Base-by-base conservation (phyloP, 768 basidiomycete species). In the Dentipellis sp. region DNA sequence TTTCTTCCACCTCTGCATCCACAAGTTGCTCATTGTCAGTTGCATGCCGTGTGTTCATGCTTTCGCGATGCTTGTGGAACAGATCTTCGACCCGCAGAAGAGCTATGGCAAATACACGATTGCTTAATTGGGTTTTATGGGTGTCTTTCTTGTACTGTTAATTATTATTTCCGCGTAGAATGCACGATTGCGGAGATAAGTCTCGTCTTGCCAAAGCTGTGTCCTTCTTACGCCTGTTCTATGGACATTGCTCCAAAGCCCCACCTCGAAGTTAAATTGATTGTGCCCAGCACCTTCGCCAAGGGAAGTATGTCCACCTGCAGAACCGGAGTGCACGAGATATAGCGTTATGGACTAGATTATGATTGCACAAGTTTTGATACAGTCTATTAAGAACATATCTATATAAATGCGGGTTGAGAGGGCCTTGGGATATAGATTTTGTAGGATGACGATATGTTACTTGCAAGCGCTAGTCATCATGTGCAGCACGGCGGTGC, bases 11-110 rank as follows among this genome's bases (percentile, higher is more conserved):
- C 58, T 34, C 10, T 45, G n/a, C 16, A 21, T 11, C 7, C 29
- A 29, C 29, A 29, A 29, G 29, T 29, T 19, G 29, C 17, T 47
- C 21, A 34, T 14, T 52, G 23, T 36, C 36, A 38, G 29, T 16
- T 35, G 29, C 29, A 29, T 29, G 29, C 29, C 29, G 3, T 29
- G 29, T 29, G 29, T 6, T 6, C 29, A 29, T 29, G 6, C 11
- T 10, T 55, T 38, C 34, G 42, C 16, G n/a, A 16, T 22, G 29
- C 45, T 10, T n/a, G 10, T 55, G 34, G 45, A 35, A 37, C 52
- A 91, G 88, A 82, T 97, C 7, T 97, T 93, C 60, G 93, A 97
- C 65, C 93, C 94, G 0, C 88, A 94, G 74, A 95, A 90, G 76
- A 83, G 82, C 58, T 97, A 97, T 58, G 93, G 94, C 36, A 86